Evolutionary conservation across 139 green algal species (phyloP).

Genomic region (Chlorella sp.): DNA sequence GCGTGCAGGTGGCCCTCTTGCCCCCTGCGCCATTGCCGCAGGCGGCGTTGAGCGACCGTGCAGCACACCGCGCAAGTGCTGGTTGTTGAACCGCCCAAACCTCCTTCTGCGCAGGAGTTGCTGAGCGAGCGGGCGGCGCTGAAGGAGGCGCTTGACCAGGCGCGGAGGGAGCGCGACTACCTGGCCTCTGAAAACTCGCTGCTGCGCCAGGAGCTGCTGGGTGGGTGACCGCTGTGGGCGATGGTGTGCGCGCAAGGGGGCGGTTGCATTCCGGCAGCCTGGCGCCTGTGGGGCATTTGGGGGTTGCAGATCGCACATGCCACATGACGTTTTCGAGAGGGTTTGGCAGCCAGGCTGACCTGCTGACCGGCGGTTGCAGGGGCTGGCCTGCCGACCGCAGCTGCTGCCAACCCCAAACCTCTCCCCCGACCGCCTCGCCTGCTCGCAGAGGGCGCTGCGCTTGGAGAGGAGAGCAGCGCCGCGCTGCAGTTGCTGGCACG

Average conservation of each 20-base stretch:
- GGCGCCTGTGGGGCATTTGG: no score
- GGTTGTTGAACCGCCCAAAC: no score
- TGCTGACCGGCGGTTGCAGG: not conserved
- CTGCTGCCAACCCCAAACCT: no score
- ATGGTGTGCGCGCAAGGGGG: not conserved
- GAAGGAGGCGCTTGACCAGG: constrained; percentile 15
- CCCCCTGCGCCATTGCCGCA: no score
- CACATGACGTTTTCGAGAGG: no score
- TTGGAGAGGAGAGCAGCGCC: constrained; percentile 20
- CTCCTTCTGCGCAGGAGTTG: no score
- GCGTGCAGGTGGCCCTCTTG: no score
- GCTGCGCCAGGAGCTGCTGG: constrained; percentile 30
- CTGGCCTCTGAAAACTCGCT: constrained; percentile 7
- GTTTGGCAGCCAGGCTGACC: not conserved
- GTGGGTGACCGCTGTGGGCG: not conserved
- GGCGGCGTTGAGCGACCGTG: no score
- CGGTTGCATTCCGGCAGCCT: no score
- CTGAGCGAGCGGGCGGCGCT: constrained; percentile 1
- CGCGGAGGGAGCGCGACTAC: constrained; percentile 8
- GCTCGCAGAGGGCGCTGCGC: constrained; percentile 16
- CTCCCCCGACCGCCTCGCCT: no score
- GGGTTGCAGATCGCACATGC: no score
- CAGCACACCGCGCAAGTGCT: no score
- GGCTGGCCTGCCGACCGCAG: not conserved
- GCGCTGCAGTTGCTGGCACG: constrained; percentile 23